A percentile compares a stretch with the other conserved stretches of the same genome.
phyloP scores from a whole-genome alignment of 805 yeast species.

The Tetrapisispora pingtungensis region DNA sequence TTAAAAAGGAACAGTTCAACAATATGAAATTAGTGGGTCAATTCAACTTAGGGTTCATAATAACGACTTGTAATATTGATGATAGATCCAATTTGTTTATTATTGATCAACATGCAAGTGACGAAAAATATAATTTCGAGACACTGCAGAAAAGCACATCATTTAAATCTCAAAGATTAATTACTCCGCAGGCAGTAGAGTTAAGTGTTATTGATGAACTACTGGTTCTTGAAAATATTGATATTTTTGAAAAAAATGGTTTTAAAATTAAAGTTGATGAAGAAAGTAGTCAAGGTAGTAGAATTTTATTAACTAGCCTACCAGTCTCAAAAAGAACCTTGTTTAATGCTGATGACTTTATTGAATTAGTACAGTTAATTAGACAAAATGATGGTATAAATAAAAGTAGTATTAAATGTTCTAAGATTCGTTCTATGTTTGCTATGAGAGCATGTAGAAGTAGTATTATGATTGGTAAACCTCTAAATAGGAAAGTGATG shows the following conservation, averaged over 20 bases:
- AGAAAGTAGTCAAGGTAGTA: constrained; percentile 44
- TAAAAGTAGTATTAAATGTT: constrained; percentile 38
- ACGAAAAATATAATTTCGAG: constrained; percentile 90
- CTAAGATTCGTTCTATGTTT: constrained; percentile 72
- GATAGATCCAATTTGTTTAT: constrained; percentile 57
- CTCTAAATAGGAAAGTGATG: constrained; percentile 55
- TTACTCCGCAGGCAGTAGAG: constrained; percentile 46
- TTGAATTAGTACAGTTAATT: constrained; percentile 64
- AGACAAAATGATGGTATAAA: constrained; percentile 44
- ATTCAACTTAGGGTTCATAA: constrained; percentile 89
- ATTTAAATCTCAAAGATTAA: constrained; percentile 62
- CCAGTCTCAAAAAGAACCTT: constrained; percentile 66
- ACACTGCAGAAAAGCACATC: constrained; percentile 43
- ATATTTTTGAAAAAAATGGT: constrained; percentile 63
- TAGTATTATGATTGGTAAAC: constrained; percentile 88
- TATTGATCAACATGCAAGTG: constrained; percentile 96
- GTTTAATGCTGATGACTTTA: constrained; percentile 56
- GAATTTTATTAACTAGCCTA: constrained; percentile 46
- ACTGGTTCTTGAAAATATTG: constrained; percentile 48
- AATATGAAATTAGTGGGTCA: constrained; percentile 82
- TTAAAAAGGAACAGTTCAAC: constrained; percentile 62
- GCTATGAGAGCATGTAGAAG: constrained; percentile 94
- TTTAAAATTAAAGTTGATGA: constrained; percentile 49
- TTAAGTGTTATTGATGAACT: constrained; percentile 73
- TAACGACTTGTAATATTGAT: constrained; percentile 45